phyloP scores from a whole-genome alignment of 495 filamentous ascomycete genomes.

The Xylaria sp. region DNA sequence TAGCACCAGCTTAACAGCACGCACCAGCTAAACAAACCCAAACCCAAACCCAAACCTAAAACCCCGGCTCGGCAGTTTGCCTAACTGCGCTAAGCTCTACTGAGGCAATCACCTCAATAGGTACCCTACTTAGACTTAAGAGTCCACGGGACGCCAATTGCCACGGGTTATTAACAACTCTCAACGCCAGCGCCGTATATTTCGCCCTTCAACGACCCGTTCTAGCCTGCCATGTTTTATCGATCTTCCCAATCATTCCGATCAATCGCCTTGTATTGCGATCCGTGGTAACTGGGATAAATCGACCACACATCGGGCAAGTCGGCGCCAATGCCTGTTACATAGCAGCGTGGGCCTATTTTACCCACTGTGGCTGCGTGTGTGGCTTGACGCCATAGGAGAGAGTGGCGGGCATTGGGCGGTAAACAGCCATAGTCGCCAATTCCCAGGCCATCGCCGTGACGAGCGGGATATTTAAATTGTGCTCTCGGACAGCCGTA shows the following conservation, averaged over 20 bases:
- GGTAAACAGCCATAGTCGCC: background rate
- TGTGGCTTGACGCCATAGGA: constrained; percentile 1
- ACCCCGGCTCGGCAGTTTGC: background rate
- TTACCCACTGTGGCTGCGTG: background rate
- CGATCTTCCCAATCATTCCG: no score
- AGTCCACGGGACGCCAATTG: background rate
- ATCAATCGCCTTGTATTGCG: background rate
- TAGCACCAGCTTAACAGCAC: background rate
- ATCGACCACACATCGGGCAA: background rate
- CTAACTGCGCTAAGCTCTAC: background rate
- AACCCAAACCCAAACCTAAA: no score
- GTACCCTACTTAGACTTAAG: no score
- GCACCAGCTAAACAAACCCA: no score
- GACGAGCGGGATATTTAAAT: background rate
- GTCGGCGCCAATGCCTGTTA: background rate
- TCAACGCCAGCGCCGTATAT: background rate
- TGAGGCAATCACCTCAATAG: background rate
- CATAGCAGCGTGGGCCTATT: background rate
- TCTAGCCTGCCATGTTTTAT: no score
- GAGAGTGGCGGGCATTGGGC: background rate
- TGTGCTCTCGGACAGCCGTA: background rate
- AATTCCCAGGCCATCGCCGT: background rate
- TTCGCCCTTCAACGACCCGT: background rate
- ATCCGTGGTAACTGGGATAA: background rate
- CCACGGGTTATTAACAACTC: background rate